Conservation (phyloP, 2,329 filamentous ascomycete species). For the Purpureocillium lavendulum region DNA sequence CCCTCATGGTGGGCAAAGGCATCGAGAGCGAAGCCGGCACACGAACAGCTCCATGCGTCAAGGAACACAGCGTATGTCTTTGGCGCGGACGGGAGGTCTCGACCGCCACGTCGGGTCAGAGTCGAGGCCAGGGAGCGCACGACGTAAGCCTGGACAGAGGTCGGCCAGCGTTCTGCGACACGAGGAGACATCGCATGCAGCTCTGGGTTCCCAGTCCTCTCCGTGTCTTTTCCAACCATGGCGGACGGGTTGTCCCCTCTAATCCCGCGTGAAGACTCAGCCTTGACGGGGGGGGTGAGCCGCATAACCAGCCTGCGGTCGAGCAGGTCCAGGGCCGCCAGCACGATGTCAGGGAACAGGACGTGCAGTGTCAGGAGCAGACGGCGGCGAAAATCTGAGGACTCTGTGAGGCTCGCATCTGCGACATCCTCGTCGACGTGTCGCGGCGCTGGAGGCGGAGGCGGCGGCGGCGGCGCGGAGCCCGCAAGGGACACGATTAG, state of each 20-base stretch:
- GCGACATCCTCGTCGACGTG: conserved; percentile 4
- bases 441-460: conserved; percentile 13
- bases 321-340: conserved; percentile 80
- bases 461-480: no score
- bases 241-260: neutral
- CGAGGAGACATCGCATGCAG: no score
- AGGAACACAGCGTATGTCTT: conserved; percentile 63
- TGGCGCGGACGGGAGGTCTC: conserved; percentile 8
- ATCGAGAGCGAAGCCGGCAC: conserved; percentile 72
- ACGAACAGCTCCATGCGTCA: conserved; percentile 78
- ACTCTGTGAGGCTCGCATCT: neutral
- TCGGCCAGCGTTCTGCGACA: neutral
- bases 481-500: conserved; percentile 34
- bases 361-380: conserved; percentile 76
- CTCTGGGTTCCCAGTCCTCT: no score
- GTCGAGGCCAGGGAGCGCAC: conserved; percentile 50
- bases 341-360: conserved; percentile 70
- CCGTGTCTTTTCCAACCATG: no score
- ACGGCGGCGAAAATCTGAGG: conserved; percentile 23
- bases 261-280: no score
- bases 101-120: conserved; percentile 10
- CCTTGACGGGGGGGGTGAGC: conserved; percentile 16
- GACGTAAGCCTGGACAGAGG: conserved; percentile 40
- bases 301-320: conserved; percentile 67
- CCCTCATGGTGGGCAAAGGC: conserved; percentile 38